A percentile compares a stretch with the other conserved stretches of the same genome.
phyloP scores from a whole-genome alignment of 2,329 filamentous ascomycete genomes.

The Colletotrichum acutatum region DNA sequence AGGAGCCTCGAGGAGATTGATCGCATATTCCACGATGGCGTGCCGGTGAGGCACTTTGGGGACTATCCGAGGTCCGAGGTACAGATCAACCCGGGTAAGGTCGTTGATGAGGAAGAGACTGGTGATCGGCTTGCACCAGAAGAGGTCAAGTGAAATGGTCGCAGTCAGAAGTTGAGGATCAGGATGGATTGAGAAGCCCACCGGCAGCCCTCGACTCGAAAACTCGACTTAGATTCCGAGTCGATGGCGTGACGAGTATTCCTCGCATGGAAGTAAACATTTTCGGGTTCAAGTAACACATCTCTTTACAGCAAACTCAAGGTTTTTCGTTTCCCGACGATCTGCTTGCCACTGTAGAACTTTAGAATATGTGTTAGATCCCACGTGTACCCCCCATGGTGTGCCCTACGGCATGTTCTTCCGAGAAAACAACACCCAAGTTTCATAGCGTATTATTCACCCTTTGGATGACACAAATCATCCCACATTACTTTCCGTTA shows the following conservation, averaged over 20 bases:
- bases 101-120: conserved; percentile 14
- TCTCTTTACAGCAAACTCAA: too few relatives aligned
- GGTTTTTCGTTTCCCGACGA: too few relatives aligned
- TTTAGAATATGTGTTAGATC: not conserved
- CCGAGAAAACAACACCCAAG: not conserved
- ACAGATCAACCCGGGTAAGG: not conserved
- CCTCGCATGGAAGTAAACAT: too few relatives aligned
- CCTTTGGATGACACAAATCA: not conserved
- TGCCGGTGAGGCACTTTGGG: conserved; percentile 37
- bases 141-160: not conserved
- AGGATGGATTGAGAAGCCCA: not conserved
- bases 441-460: not conserved
- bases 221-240: too few relatives aligned
- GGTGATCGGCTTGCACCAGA: not conserved
- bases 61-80: conserved; percentile 19
- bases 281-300: too few relatives aligned
- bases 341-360: too few relatives aligned
- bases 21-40: conserved; percentile 37
- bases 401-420: not conserved
- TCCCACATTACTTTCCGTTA: not conserved
- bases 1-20: conserved; percentile 41
- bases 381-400: not conserved
- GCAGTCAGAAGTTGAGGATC: not conserved
- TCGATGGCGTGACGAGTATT: too few relatives aligned
- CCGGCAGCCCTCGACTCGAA: too few relatives aligned